A percentile compares a stretch with the other conserved stretches of the same genome.
phyloP scores from a whole-genome alignment of 257 asterid genomes.

The Dorcoceras hygrometricum region DNA sequence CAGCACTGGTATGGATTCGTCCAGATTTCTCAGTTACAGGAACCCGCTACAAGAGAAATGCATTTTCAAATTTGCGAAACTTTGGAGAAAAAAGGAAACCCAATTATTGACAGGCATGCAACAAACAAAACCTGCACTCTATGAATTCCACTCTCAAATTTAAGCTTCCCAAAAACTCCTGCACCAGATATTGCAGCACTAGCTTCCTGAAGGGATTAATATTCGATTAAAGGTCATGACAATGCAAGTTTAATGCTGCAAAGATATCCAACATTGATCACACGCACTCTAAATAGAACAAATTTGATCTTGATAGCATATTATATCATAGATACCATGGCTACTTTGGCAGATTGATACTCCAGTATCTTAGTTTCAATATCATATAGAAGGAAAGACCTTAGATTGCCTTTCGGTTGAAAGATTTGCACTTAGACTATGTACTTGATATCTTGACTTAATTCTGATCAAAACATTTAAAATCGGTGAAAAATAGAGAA shows the following conservation, averaged over 20 bases:
- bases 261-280: constrained; percentile 18
- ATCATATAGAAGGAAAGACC: background rate
- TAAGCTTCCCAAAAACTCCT: constrained; percentile 84
- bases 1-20: constrained; percentile 96
- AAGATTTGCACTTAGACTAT: background rate
- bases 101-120: constrained; percentile 15
- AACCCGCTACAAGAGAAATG: constrained; percentile 63
- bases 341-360: background rate
- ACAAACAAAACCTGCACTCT: constrained; percentile 77
- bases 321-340: background rate
- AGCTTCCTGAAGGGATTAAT: constrained; percentile 63
- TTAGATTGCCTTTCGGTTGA: background rate
- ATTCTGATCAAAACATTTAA: no score
- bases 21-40: constrained; percentile 94
- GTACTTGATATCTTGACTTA: background rate
- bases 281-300: constrained; percentile 8
- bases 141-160: constrained; percentile 97
- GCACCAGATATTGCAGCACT: constrained; percentile 89
- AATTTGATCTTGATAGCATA: background rate
- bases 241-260: constrained; percentile 15
- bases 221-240: constrained; percentile 17
- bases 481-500: no score
- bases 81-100: constrained; percentile 8
- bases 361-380: background rate
- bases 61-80: constrained; percentile 23